Evolutionary conservation across 2,329 filamentous ascomycete species (phyloP).

Genomic region (Ceratocystis variospora): DNA sequence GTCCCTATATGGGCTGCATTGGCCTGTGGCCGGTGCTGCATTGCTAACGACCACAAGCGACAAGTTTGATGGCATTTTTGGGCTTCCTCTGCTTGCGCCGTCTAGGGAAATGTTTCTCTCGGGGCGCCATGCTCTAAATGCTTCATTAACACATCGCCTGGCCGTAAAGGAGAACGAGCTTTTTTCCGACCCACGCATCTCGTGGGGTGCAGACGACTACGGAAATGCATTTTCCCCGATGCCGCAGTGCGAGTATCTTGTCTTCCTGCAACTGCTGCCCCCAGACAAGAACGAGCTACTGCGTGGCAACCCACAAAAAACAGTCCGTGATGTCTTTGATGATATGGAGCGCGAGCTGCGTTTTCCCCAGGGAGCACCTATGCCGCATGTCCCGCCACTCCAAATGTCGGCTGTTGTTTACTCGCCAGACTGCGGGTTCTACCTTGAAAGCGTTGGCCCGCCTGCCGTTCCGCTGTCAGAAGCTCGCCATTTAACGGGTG

Average conservation of each 20-base stretch:
- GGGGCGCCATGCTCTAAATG: conserved; percentile 53
- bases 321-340: conserved; percentile 25
- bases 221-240: conserved; percentile 31
- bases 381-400: conserved; percentile 40
- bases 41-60: conserved; percentile 82
- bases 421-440: conserved; percentile 55
- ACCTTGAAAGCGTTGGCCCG: conserved; percentile 50
- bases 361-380: conserved; percentile 45
- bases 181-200: conserved; percentile 47
- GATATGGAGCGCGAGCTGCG: conserved; percentile 49
- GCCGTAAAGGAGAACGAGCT: conserved; percentile 49
- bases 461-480: conserved; percentile 39
- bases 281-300: conserved; percentile 26
- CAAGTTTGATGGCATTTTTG: conserved; percentile 86
- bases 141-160: conserved; percentile 54
- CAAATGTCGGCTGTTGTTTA: conserved; percentile 51
- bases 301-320: neutral
- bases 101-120: conserved; percentile 41
- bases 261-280: conserved; percentile 68
- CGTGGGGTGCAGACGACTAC: conserved; percentile 54
- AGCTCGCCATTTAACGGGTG: conserved; percentile 42
- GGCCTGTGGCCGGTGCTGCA: conserved; percentile 63
- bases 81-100: conserved; percentile 67
- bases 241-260: conserved; percentile 65
- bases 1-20: conserved; percentile 71